Conservation (phyloP, 2,329 filamentous ascomycete species). For the Plectosphaerella cucumerina region DNA sequence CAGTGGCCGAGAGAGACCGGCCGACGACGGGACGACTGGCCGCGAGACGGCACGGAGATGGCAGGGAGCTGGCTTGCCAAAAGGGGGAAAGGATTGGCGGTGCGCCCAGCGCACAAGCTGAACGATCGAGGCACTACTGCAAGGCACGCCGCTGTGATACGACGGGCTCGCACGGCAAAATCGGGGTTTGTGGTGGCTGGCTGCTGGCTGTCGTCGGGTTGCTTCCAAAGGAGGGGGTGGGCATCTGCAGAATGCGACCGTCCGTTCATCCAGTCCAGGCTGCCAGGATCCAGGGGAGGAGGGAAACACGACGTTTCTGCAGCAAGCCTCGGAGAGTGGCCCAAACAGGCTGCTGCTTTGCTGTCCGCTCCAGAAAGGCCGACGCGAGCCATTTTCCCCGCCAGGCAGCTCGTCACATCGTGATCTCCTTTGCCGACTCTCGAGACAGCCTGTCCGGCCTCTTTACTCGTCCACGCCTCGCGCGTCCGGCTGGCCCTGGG, state of each 20-base stretch:
- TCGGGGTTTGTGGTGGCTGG: neutral
- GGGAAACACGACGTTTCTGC: neutral
- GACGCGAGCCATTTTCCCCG: too few relatives aligned
- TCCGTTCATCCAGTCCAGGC: neutral
- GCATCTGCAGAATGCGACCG: neutral
- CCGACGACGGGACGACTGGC: neutral
- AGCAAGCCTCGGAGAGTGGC: neutral
- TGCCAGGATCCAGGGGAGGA: neutral
- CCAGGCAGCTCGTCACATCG: too few relatives aligned
- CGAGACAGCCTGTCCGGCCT: too few relatives aligned
- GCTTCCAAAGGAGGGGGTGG: neutral
- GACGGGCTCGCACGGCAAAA: neutral
- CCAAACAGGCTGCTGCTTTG: neutral
- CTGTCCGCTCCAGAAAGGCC: neutral
- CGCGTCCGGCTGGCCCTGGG: neutral
- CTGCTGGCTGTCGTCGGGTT: neutral
- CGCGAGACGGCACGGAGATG: slow-evolving; percentile 8
- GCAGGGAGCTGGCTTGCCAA: slow-evolving; percentile 2
- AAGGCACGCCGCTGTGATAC: slow-evolving; percentile 2
- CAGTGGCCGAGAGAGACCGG: neutral
- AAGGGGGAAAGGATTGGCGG: slow-evolving; percentile 5
- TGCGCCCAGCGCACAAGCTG: neutral
- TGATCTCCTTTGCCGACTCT: too few relatives aligned
- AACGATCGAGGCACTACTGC: slow-evolving; percentile 1
- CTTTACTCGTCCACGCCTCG: neutral